These are phyloP conservation scores for Prunus kanzakura DNA, from an alignment of 306 rosid genomes.

Conservation along the genomic window DNA sequence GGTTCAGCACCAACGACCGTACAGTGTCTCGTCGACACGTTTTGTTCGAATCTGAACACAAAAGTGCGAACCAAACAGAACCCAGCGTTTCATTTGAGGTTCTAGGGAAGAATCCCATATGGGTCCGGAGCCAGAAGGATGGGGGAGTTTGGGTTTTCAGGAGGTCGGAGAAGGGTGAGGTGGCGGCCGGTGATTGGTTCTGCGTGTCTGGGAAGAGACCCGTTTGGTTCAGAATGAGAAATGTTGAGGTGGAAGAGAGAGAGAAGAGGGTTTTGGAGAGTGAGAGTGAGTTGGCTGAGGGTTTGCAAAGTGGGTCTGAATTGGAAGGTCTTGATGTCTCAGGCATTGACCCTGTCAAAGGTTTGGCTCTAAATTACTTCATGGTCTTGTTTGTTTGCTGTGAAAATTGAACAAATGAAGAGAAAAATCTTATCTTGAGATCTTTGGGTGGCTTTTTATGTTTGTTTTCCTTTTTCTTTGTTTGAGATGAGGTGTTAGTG, in stretches of 20 bases:
- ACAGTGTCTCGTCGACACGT: conserved; percentile 72
- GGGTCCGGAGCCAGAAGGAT: conserved; percentile 42
- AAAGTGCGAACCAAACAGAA: conserved; percentile 15
- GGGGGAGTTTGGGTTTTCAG: conserved; percentile 40
- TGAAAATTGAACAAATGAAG: neutral
- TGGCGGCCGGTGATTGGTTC: conserved; percentile 62
- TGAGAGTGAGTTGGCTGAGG: conserved; percentile 23
- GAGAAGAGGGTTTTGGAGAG: conserved; percentile 5
- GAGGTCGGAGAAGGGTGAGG: conserved; percentile 53
- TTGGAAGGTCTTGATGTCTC: conserved; percentile 45
- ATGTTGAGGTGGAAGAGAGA: conserved; percentile 17
- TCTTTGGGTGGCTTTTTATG: neutral
- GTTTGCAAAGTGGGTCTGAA: conserved; percentile 24
- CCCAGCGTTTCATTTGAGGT: conserved; percentile 64
- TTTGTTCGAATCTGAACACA: conserved; percentile 29
- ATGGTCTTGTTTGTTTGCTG: neutral
- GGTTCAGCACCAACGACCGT: conserved; percentile 45
- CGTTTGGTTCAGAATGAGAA: conserved; percentile 52
- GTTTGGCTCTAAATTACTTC: conserved; percentile 26
- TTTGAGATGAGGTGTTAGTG: neutral
- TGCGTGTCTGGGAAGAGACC: conserved; percentile 57
- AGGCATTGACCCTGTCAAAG: conserved; percentile 68
- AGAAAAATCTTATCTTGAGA: conserved; percentile 2
- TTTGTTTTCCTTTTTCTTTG: neutral
- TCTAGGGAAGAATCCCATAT: conserved; percentile 72